Base-by-base conservation (phyloP, 164 flowering plant species). In the Umbellularia californica region DNA sequence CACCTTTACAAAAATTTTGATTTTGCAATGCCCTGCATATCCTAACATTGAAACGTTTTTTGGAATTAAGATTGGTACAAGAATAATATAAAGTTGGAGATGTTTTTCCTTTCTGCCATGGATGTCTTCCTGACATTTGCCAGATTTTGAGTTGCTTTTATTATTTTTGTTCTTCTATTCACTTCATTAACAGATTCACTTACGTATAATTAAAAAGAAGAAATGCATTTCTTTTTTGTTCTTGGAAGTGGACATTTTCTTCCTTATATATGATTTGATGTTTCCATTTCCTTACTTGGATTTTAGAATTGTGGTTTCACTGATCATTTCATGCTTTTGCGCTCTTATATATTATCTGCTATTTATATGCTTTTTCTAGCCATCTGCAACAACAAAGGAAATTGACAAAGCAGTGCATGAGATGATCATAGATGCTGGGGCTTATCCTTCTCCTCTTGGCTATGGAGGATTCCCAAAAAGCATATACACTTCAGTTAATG, bases 381-480 rank as follows among this genome's bases (percentile, higher is more conserved):
- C 99, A 72, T 90, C 94, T 15, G 84, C 92, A 27, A 92, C 97
- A 24, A 92, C 99, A 30, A 80, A 94, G 85, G 93, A 94, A 82
- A 96, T 96, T 75, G 99, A 96, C 82, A 87, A 87, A 85, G 98
- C 97, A 71, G 99, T 94, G 70, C 99, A 96, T 76, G 80, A 90
- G 78, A 96, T 96, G 98, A 96, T 94, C 28, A 91, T 92, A 74
- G 97, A 96, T 58, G 91, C 91, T 77, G 98, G 98, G 65, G 99
- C 98, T 78, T 96, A 96, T 82, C 99, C 98, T 65, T 96, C 99
- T 52, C 97, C 97, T 76, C 90, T 96, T 77, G 99, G 97, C 60
- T 90, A 96, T 82, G 98, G 99, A 47, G 90, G 97, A 65, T 96
- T 96, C 75, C 99, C 99, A 24, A 94, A 94, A 83, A 94, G 99